Evolutionary conservation across 2,329 filamentous ascomycete genomes (phyloP), one percentile per base, ranked within the genome.

Genomic region (Colletotrichum sp.): DNA sequence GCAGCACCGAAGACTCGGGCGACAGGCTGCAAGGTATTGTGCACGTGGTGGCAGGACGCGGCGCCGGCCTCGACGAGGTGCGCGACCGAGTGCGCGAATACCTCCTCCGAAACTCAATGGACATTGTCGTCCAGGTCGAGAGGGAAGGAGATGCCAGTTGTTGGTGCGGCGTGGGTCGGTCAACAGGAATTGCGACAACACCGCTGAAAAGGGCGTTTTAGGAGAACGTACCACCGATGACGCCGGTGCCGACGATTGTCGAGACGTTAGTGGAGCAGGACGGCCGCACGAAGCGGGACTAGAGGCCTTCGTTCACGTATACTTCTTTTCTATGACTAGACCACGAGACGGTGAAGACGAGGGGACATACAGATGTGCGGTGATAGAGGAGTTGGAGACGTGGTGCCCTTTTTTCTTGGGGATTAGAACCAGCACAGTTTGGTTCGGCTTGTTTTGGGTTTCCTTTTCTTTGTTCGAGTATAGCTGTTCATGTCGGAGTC

Each of bases 81-180:
- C 90, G 95, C 67, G 92, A 95, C 76, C 90, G 96, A n/a, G 94
- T 96, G 0, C 88, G 90, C 60, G 89, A 91, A 59, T 97, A 96
- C 79, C 87, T 98, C 26, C 86, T 89, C 9, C 91, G 91, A 68
- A 91, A 94, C 78, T 91, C 92, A 57, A 94, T 98, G 85, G 93
- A 98, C 80, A 92, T 96, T 15, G 92, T 98, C 30, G 91, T 98
- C 7, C 96, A 98, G 84, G 94, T 98, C 2, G 96, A 98, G 85
- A 89, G 93, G 63, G 95, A 98, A 81, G 95, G 94, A 0, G 95
- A 98, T 73, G 82, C 83, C 55, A 88, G 86, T 24, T 93, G 92
- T 79, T 93, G 92, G 92, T 93, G 92, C 78, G 88, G 87, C 21
- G 76, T 75, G 44, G 81, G 81, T 65, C 82, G 84, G 60, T 78